Base-by-base conservation (phyloP, 2,329 filamentous ascomycete species). In the Trichoderma brevicompactum region DNA sequence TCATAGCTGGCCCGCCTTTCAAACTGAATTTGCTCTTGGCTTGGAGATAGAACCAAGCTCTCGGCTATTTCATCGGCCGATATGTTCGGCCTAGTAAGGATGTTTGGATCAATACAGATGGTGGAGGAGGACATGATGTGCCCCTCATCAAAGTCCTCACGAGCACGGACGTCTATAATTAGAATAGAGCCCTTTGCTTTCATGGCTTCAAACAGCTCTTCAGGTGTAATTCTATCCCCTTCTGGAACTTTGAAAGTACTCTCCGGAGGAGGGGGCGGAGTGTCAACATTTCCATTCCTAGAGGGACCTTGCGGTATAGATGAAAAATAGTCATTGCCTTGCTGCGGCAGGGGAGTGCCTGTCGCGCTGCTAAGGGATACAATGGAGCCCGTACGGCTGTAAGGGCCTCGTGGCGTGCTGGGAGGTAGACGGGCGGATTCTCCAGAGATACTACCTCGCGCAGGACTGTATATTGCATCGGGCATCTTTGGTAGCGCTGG, bases 61-160 rank as follows among this genome's bases (percentile, higher is more conserved):
- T 93, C 90, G 17, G 80, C 82, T 43, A 90, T 84, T 23, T 89
- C 80, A 19, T 83, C 81, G 2, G 85, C 86, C 1, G 87, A 88
- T 19, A 89, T 83, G 52, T 87, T 89, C 50, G 89, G 85, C 63
- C 91, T 86, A 54, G 92, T 76, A 9, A 89, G 85, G 50, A 96
- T 85, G 28, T 80, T 83, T 2, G 94, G 92, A 72, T 99, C 95
- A 67, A 99, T 86, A 76, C 95, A 99, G 50, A 99, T 92, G 44
- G 93, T 91, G 6, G 87, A 89, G 64, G 89, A 89, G 6, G 91
- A 88, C 80, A 91, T 90, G 68, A 99, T 93, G 74, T 99, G 95
- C 0, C 95, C 95, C 54, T 89, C 84, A 70, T 98, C 92, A 73
- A 92, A 99, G 8, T 91, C 86, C 61, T 91, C 87, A 32, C 95